phyloP scores from a whole-genome alignment of 2,329 filamentous ascomycete species.

The Neoascochyta sp. region DNA sequence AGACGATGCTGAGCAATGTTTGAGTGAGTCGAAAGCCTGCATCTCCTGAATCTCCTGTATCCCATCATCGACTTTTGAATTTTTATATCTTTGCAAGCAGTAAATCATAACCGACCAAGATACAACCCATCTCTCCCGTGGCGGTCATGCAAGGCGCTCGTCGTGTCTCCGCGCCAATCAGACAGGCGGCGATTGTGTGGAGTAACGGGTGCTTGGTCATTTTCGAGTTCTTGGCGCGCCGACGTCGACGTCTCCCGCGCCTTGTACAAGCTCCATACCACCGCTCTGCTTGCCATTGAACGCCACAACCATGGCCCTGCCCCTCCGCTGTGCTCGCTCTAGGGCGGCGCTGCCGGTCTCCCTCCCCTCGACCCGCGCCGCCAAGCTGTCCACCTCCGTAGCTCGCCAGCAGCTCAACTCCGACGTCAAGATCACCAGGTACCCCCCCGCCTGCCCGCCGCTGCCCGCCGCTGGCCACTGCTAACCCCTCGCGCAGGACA shows the following conservation, averaged over 20 bases:
- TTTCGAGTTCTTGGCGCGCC: too few relatives aligned
- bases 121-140: too few relatives aligned
- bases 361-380: conserved; percentile 26
- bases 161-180: too few relatives aligned
- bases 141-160: too few relatives aligned
- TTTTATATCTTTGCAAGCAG: too few relatives aligned
- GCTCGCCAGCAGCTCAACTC: conserved; percentile 49
- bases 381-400: conserved; percentile 26
- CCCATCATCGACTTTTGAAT: too few relatives aligned
- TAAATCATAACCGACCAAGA: too few relatives aligned
- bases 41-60: too few relatives aligned
- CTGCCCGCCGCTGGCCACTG: too few relatives aligned
- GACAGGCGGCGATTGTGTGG: neutral
- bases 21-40: too few relatives aligned
- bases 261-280: conserved; percentile 25
- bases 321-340: conserved; percentile 40
- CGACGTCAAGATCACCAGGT: conserved; percentile 80
- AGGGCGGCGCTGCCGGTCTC: conserved; percentile 36
- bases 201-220: conserved; percentile 1
- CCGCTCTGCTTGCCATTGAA: conserved; percentile 37
- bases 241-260: conserved; percentile 17
- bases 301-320: conserved; percentile 38
- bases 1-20: too few relatives aligned
- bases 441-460: conserved; percentile 2
- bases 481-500: conserved; percentile 53